Evolutionary conservation across 2,329 filamentous ascomycete species (phyloP).

Genomic region (Xylariaceae sp.): DNA sequence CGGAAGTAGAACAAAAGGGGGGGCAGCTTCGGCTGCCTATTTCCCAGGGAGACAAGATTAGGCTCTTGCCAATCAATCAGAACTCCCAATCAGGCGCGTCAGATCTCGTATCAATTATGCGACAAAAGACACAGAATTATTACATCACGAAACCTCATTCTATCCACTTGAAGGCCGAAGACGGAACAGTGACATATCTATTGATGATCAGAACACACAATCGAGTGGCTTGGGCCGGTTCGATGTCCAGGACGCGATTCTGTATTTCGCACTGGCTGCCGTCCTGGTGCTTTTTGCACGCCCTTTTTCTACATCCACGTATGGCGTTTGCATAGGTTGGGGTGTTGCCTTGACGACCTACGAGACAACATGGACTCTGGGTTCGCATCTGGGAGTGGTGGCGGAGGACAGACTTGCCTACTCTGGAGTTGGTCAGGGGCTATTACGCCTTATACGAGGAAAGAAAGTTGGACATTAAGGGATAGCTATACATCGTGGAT

Average conservation of each 20-base stretch:
- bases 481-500: too few species aligned
- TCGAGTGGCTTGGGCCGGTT: not conserved
- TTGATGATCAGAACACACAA: not conserved
- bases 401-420: too few species aligned
- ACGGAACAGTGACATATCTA: not conserved
- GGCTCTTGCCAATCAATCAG: slow-evolving; percentile 35
- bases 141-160: not conserved
- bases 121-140: not conserved
- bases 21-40: slow-evolving; percentile 11
- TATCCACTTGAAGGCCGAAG: not conserved
- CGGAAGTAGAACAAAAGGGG: slow-evolving; percentile 34
- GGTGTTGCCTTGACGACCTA: too few species aligned
- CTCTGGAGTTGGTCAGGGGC: too few species aligned
- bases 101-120: slow-evolving; percentile 11
- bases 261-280: too few species aligned
- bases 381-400: too few species aligned
- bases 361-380: too few species aligned
- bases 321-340: too few species aligned
- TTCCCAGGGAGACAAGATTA: slow-evolving; percentile 28
- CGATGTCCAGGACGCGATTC: too few species aligned
- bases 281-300: not conserved
- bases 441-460: too few species aligned
- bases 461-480: too few species aligned
- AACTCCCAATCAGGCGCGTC: slow-evolving; percentile 31
- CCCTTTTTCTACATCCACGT: not conserved